Evolutionary conservation across 768 basidiomycete species (phyloP).

Genomic region (Sarcomyxa edulis): DNA sequence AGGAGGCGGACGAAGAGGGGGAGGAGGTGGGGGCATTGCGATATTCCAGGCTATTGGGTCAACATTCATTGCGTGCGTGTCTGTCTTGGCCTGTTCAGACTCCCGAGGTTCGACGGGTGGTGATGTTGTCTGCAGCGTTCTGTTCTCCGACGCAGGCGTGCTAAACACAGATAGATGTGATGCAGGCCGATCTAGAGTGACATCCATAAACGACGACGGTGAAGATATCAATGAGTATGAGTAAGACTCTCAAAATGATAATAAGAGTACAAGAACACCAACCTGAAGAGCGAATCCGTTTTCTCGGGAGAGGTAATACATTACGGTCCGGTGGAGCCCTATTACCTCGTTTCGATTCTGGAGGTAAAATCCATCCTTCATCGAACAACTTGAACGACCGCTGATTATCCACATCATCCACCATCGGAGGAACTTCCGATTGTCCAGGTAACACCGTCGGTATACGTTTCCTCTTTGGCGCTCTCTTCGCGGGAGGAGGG

Average conservation of each 20-base stretch:
- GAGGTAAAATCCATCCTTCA: conserved; percentile 81
- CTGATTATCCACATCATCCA: conserved; percentile 66
- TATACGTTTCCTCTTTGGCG: conserved; percentile 22
- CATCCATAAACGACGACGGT: not conserved
- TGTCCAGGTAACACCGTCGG: conserved; percentile 15
- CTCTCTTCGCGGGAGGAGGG: conserved; percentile 5
- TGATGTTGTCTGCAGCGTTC: conserved; percentile 4
- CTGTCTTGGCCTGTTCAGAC: no score
- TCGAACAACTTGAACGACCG: conserved; percentile 81
- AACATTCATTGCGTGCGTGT: no score
- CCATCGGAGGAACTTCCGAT: conserved; percentile 46
- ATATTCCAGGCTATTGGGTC: not conserved
- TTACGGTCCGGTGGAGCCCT: conserved; percentile 40
- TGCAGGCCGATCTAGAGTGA: conserved; percentile 2
- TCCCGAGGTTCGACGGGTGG: not conserved
- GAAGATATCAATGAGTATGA: not conserved
- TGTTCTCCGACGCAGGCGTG: conserved; percentile 8
- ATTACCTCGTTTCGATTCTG: conserved; percentile 63
- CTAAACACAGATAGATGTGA: not conserved
- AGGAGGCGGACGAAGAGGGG: conserved; percentile 1
- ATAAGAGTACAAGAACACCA: conserved; percentile 4
- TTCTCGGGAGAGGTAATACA: conserved; percentile 47
- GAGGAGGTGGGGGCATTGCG: not conserved
- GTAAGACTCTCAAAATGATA: conserved; percentile 1
- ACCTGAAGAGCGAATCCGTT: conserved; percentile 48